These are phyloP conservation scores for Diaporthe sp. DNA, from an alignment of 2,329 filamentous ascomycete species.

Conservation along the genomic window DNA sequence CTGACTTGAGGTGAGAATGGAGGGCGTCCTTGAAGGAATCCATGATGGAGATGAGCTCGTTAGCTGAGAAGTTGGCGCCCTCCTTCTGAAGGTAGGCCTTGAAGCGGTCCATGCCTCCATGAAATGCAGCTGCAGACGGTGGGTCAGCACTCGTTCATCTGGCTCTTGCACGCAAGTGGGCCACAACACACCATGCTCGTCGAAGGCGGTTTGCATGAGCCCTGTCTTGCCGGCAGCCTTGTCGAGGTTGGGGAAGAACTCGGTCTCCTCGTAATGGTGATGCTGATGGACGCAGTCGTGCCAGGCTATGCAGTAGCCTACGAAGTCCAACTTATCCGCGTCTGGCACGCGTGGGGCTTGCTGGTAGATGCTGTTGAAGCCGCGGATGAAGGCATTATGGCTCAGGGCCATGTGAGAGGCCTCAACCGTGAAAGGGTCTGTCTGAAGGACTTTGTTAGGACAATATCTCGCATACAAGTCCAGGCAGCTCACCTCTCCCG, in stretches of 20 bases:
- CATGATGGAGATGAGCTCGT: constrained; percentile 40
- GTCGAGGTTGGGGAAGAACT: constrained; percentile 42
- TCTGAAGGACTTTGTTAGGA: constrained; percentile 20
- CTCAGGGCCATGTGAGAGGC: constrained; percentile 43
- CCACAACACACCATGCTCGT: not conserved
- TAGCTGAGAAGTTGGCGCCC: constrained; percentile 23
- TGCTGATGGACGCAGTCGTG: constrained; percentile 41
- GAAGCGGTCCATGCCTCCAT: not conserved
- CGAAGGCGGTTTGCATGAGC: constrained; percentile 39
- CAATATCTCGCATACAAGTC: constrained; percentile 44
- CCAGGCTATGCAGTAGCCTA: constrained; percentile 42
- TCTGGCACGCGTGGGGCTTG: constrained; percentile 39
- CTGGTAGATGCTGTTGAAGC: constrained; percentile 45
- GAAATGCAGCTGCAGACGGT: not conserved
- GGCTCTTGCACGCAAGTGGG: not conserved
- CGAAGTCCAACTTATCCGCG: constrained; percentile 41
- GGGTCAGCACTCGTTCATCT: not conserved
- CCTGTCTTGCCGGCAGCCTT: constrained; percentile 39
- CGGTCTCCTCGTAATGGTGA: constrained; percentile 43
- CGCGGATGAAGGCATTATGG: constrained; percentile 45
- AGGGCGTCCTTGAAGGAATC: constrained; percentile 42
- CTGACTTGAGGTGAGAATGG: constrained; percentile 40
- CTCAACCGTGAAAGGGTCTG: constrained; percentile 43
- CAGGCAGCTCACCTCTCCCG: constrained; percentile 49
- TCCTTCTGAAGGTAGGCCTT: constrained; percentile 9